phyloP scores from a whole-genome alignment of 2,329 filamentous ascomycete species.

The Microdochium bolleyi region DNA sequence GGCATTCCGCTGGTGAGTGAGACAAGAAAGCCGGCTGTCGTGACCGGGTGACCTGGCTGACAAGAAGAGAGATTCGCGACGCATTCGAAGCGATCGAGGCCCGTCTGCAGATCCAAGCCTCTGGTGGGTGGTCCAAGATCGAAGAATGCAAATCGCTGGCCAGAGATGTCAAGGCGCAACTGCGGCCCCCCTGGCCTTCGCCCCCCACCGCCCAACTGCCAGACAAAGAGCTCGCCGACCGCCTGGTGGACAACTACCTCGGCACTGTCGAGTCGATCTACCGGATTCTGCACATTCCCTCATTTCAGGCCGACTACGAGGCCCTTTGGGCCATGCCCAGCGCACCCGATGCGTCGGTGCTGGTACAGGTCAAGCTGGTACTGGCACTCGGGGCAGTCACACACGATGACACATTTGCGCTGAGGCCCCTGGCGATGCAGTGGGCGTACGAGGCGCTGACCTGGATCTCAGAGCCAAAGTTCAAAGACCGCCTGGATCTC shows the following conservation, averaged over 20 bases:
- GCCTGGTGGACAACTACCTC: constrained; percentile 46
- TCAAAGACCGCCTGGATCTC: constrained; percentile 38
- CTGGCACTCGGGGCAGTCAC: constrained; percentile 42
- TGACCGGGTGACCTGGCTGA: no score
- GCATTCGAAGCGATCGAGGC: constrained; percentile 4
- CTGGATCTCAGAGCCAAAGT: constrained; percentile 37
- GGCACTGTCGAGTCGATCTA: constrained; percentile 47
- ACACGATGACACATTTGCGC: constrained; percentile 34
- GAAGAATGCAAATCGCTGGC: constrained; percentile 29
- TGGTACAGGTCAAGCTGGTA: constrained; percentile 45
- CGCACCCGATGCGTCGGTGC: constrained; percentile 30
- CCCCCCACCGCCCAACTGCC: constrained; percentile 19
- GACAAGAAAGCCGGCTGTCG: no score
- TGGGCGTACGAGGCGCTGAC: constrained; percentile 46
- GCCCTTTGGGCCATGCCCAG: constrained; percentile 30
- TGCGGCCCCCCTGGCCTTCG: constrained; percentile 7
- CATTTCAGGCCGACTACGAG: constrained; percentile 45
- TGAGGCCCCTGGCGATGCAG: constrained; percentile 32
- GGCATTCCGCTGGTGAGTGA: no score
- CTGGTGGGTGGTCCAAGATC: constrained; percentile 21
- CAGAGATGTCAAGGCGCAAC: constrained; percentile 31
- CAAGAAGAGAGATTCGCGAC: constrained; percentile 11
- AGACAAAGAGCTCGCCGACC: constrained; percentile 32
- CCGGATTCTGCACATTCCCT: constrained; percentile 49
- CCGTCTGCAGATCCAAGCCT: constrained; percentile 13